Conservation (phyloP, 2,329 filamentous ascomycete species). For the Aspergillus pseudotamarii region DNA sequence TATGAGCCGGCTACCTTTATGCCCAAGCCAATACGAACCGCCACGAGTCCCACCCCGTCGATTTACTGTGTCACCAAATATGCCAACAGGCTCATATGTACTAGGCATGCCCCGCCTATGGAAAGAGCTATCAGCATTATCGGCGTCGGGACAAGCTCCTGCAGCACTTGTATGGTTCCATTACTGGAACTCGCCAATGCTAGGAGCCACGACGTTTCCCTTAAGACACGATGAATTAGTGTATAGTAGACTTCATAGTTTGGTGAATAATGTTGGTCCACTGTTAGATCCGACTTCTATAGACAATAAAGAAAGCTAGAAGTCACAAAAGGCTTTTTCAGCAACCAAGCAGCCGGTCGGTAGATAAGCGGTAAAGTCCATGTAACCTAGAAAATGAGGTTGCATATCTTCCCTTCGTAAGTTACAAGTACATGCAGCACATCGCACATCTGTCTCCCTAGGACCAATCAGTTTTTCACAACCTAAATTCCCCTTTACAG, state of each 20-base stretch:
- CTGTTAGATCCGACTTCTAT: background rate
- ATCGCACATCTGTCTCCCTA: no score
- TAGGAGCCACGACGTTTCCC: background rate
- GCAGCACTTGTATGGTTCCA: background rate
- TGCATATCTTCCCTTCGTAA: no score
- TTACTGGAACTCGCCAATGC: background rate
- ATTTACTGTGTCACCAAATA: background rate
- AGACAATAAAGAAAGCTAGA: background rate
- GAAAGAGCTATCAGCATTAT: no score
- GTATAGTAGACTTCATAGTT: background rate
- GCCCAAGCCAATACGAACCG: background rate
- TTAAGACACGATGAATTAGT: background rate
- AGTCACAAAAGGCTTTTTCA: background rate
- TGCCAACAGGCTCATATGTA: background rate
- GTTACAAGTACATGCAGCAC: no score
- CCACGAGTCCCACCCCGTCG: background rate
- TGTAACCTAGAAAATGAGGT: no score
- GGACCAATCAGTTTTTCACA: no score
- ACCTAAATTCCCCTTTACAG: no score
- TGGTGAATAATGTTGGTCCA: background rate
- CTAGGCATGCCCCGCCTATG: background rate
- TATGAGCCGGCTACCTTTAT: background rate
- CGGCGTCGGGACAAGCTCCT: background rate
- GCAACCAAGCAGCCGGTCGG: no score
- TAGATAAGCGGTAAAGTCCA: no score